A percentile compares a stretch with the other conserved stretches of the same genome.
These are phyloP conservation scores for Daedaleopsis nitida DNA, from an alignment of 768 basidiomycete genomes.

Conservation along the genomic window DNA sequence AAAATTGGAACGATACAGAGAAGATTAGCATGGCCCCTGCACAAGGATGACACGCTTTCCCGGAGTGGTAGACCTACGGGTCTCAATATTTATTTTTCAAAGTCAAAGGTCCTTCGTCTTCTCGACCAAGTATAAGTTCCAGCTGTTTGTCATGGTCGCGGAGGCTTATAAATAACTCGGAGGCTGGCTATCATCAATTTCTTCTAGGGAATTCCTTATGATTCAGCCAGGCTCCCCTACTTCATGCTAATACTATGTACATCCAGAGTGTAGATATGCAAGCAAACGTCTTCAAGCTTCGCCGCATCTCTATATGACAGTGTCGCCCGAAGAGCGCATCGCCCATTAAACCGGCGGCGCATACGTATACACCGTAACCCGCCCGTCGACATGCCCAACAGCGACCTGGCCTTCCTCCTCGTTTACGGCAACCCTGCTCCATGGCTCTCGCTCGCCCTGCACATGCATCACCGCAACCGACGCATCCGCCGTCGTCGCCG, in stretches of 20 bases:
- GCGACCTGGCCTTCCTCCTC: conserved; percentile 41
- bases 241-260: too few relatives aligned
- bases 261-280: too few relatives aligned
- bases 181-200: too few relatives aligned
- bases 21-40: conserved; percentile 99
- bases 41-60: conserved; percentile 99
- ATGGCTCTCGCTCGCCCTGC: conserved; percentile 47
- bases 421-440: conserved; percentile 45
- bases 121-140: too few relatives aligned
- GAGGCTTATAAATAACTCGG: too few relatives aligned
- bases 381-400: conserved; percentile 41
- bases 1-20: conserved; percentile 99
- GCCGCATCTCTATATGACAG: neutral
- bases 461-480: conserved; percentile 48
- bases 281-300: too few relatives aligned
- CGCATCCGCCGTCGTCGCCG: conserved; percentile 18
- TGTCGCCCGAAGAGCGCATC: neutral
- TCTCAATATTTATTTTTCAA: conserved; percentile 40
- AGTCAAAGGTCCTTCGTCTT: too few relatives aligned
- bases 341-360: conserved; percentile 1
- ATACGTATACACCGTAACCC: conserved; percentile 55
- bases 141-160: too few relatives aligned
- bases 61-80: conserved; percentile 74
- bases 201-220: too few relatives aligned
- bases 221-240: too few relatives aligned